Evolutionary conservation across 2,329 filamentous ascomycete species (phyloP).

Genomic region (Peltaster fructicola): DNA sequence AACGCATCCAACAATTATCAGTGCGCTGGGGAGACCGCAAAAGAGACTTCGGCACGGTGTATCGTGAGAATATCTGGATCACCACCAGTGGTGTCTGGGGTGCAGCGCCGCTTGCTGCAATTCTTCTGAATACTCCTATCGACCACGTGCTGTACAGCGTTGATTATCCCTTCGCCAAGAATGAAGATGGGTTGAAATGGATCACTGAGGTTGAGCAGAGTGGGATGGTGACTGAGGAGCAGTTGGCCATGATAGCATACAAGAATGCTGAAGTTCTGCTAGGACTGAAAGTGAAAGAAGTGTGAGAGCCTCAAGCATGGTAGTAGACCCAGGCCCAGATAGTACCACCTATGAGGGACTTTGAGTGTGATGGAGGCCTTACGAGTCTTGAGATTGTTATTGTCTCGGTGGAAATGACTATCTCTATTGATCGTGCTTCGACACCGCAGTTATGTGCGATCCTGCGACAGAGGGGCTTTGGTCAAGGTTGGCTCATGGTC

Average conservation of each 20-base stretch:
- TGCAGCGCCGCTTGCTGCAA: slow-evolving; percentile 30
- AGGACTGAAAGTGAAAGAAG: slow-evolving; percentile 16
- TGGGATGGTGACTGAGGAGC: slow-evolving; percentile 31
- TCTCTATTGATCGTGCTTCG: too few relatives aligned
- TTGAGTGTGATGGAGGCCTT: neutral
- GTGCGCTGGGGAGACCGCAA: slow-evolving; percentile 19
- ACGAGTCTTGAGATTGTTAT: slow-evolving; percentile 1
- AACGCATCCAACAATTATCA: slow-evolving; percentile 23
- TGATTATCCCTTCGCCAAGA: slow-evolving; percentile 40
- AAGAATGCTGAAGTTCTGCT: slow-evolving; percentile 35
- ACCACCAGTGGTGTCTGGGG: slow-evolving; percentile 41
- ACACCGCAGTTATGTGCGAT: too few relatives aligned
- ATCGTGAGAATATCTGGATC: slow-evolving; percentile 38
- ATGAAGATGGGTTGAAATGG: slow-evolving; percentile 33
- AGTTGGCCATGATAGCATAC: slow-evolving; percentile 32
- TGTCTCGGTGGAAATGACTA: too few relatives aligned
- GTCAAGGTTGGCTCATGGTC: too few relatives aligned
- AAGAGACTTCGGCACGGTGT: slow-evolving; percentile 23
- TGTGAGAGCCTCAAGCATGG: too few relatives aligned
- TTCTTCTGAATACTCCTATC: slow-evolving; percentile 20
- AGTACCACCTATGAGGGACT: too few relatives aligned
- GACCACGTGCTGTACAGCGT: slow-evolving; percentile 40
- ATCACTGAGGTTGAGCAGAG: slow-evolving; percentile 33
- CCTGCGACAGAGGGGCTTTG: too few relatives aligned
- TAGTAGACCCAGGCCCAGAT: too few relatives aligned